These are phyloP conservation scores for Suillus luteus DNA, from an alignment of 768 basidiomycete genomes.

Conservation along the genomic window DNA sequence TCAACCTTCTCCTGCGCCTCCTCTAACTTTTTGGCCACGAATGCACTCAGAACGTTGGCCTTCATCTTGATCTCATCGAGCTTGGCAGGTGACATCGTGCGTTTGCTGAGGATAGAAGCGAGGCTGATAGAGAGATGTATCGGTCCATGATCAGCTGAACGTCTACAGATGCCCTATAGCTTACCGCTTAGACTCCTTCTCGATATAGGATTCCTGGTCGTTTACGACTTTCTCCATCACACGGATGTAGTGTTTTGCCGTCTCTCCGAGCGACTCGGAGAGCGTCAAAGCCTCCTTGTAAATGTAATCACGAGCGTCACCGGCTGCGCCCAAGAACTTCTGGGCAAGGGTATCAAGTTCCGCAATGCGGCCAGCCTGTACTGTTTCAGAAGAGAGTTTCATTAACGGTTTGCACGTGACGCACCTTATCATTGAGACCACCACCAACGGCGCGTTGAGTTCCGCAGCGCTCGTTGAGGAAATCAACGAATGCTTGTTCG, in stretches of 20 bases:
- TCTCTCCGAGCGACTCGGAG: slow-evolving; percentile 47
- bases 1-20: slow-evolving; percentile 37
- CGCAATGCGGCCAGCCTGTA: slow-evolving; percentile 77
- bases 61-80: slow-evolving; percentile 94
- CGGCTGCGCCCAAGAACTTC: slow-evolving; percentile 67
- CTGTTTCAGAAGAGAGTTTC: slow-evolving; percentile 9
- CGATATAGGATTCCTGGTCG: slow-evolving; percentile 71
- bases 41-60: slow-evolving; percentile 79
- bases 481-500: slow-evolving; percentile 75
- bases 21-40: slow-evolving; percentile 39
- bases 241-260: slow-evolving; percentile 78
- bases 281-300: slow-evolving; percentile 63
- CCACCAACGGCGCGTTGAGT: slow-evolving; percentile 84
- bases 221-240: slow-evolving; percentile 87
- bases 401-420: slow-evolving; percentile 19
- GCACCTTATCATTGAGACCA: slow-evolving; percentile 67
- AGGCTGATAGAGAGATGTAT: slow-evolving; percentile 47
- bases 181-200: slow-evolving; percentile 86
- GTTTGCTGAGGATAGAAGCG: slow-evolving; percentile 74
- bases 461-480: slow-evolving; percentile 86
- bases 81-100: slow-evolving; percentile 73
- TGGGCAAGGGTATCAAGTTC: slow-evolving; percentile 78
- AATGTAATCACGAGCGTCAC: slow-evolving; percentile 58
- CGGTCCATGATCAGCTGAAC: slow-evolving; percentile 8
- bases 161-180: slow-evolving; percentile 19